Evolutionary conservation across 2,329 filamentous ascomycete species (phyloP), one percentile per base, ranked within the genome.

Genomic region (Verticillium alfalfae): DNA sequence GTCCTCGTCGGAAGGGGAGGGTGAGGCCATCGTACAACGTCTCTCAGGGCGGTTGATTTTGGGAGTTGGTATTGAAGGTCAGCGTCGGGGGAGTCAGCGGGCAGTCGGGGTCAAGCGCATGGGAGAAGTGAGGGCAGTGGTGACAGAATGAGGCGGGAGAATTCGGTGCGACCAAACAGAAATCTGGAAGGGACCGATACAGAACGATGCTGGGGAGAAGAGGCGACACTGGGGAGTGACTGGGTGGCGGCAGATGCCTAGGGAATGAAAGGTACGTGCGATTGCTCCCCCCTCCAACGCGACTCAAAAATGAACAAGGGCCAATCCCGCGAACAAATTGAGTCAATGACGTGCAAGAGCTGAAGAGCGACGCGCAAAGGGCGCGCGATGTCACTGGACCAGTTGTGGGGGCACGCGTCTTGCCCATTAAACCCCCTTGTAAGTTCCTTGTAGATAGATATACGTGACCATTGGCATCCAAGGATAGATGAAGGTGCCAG

Each of bases 331-430:
- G 45, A 49, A 49, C 45, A 26, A 49, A 49, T 49, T 49, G 65
- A 67, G 60, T 66, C 64, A 54, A 68, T 68, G 70, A 70, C 58
- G 58, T 59, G 58, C 41, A 36, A 61, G 63, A 26, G 45, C 18
- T 49, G 45, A 18, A 49, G 45, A 18, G 18, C 45, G 45, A 76
- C 75, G 73, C 75, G 74, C 75, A 68, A 67, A 61, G 56, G 66
- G 61, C 70, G 67, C 73, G 45, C 45, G 75, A 63, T 63, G 65
- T 75, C 74, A 76, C 73, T 72, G 59, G 57, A 59, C 41, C 39
- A 26, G 57, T 4, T n/a, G 45, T 10, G n/a, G 45, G 45, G 45
- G 36, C 36, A 49, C 58, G 58, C 58, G 58, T 36, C 38, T 18
- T 38, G 8, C n/a, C 45, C 45, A 55, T 55, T 38, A 55, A 58